Evolutionary conservation across 768 basidiomycete genomes (phyloP).

Genomic region (Calocera cornea): DNA sequence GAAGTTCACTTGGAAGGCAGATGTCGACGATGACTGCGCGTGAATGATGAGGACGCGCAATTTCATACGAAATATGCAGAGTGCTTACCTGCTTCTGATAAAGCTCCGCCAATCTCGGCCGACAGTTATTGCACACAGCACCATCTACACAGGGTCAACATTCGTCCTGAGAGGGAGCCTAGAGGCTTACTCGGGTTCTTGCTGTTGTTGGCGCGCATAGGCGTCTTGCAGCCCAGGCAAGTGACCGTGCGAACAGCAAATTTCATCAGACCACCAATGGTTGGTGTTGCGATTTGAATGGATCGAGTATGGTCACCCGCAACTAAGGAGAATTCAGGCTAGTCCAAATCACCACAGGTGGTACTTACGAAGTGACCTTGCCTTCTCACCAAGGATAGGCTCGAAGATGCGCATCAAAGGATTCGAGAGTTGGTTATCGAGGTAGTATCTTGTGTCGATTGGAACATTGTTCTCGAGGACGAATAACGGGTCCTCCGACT

Average conservation of each 20-base stretch:
- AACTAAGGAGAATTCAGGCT: slow-evolving; percentile 36
- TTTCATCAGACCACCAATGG: slow-evolving; percentile 94
- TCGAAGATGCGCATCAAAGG: slow-evolving; percentile 97
- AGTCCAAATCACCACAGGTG: background rate
- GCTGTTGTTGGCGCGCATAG: slow-evolving; percentile 64
- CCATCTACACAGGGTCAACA: slow-evolving; percentile 40
- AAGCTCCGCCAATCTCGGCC: slow-evolving; percentile 68
- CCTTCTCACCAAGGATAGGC: slow-evolving; percentile 89
- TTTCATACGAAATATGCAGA: background rate
- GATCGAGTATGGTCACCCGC: slow-evolving; percentile 92
- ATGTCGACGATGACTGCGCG: slow-evolving; percentile 32
- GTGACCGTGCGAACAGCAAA: slow-evolving; percentile 93
- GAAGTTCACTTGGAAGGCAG: slow-evolving; percentile 77
- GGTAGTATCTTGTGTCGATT: slow-evolving; percentile 94
- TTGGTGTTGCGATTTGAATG: slow-evolving; percentile 92
- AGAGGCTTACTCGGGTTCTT: slow-evolving; percentile 33
- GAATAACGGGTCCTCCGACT: slow-evolving; percentile 94
- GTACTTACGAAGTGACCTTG: slow-evolving; percentile 59
- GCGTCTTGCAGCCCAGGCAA: slow-evolving; percentile 90
- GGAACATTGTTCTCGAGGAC: slow-evolving; percentile 97
- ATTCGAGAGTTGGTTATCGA: slow-evolving; percentile 95
- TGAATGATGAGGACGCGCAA: background rate
- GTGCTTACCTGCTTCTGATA: slow-evolving; percentile 80
- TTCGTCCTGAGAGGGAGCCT: background rate
- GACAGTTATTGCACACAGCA: slow-evolving; percentile 90